Base-by-base conservation (phyloP, 208 protist genomes). In the Herpetomonas samuelpessoai region DNA sequence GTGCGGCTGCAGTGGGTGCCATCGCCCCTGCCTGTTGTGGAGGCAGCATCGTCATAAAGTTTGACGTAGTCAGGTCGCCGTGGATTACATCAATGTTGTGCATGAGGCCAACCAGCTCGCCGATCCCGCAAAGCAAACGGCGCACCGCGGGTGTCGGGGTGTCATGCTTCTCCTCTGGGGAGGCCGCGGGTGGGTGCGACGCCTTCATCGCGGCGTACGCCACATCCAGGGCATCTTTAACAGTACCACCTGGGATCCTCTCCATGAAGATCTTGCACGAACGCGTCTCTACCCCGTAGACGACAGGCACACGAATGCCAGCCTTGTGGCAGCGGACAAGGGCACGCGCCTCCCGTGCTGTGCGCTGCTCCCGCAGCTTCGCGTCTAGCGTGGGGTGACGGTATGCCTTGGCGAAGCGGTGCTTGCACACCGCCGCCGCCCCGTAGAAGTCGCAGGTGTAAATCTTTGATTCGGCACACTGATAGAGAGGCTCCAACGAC, bases 31-130 rank as follows among this genome's bases (percentile, higher is more conserved):
- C 28, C 30, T 35, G 3, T 19, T 19, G 6, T 54, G 50, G n/a
- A 35, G 50, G 57, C 45, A 27, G 51, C 27, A 57, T 68, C 28
- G 79, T 76, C 29, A 98, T 83, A 28, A 99, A 93, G 68, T 99
- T 99, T 6, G 94, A 98, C 3, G 97, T 99, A n/a, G 98, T 99
- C 12, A 99, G 79, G 74, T 99, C 98, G 16, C 98, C 98, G 73
- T 99, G 98, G 31, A 98, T 84, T 19, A 99, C 70, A 58, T 92
- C 80, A 3, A 65, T 71, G 47, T 87, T 86, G 76, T 99, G 98
- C 51, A 99, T 71, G 28, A 48, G 64, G 14, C 79, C 92, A 27
- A 99, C 74, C 2, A 88, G 66, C 38, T 82, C 63, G 10, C 98
- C 98, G 27, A 99, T 89, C 16, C 79, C 72, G n/a, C 47, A 46